A percentile compares a stretch with the other conserved stretches of the same genome.
These are phyloP conservation scores for Wickerhamomyces hampshirensis DNA, from an alignment of 805 yeast species.

Conservation along the genomic window DNA sequence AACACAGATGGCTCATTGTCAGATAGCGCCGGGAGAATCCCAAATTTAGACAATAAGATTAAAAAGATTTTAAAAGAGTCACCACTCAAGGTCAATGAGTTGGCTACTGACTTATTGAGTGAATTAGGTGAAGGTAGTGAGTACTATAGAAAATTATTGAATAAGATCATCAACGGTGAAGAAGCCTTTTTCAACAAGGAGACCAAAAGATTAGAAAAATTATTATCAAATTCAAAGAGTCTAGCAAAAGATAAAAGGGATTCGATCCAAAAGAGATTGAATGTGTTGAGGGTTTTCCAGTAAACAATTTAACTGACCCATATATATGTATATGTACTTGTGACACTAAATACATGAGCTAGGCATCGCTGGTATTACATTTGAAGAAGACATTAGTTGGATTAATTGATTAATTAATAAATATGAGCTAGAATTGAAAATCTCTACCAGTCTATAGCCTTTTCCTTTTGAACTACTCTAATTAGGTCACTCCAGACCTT, in stretches of 20 bases:
- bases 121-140: constrained; percentile 25
- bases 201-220: constrained; percentile 35
- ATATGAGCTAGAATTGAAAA: too few species aligned
- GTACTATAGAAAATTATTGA: constrained; percentile 46
- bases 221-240: constrained; percentile 31
- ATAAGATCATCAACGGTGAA: constrained; percentile 41
- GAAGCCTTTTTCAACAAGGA: constrained; percentile 38
- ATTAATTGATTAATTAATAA: too few species aligned
- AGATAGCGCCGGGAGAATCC: constrained; percentile 22
- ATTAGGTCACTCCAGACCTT: constrained; percentile 68
- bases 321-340: too few species aligned
- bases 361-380: too few species aligned
- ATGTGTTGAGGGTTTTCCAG: constrained; percentile 34
- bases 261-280: constrained; percentile 44
- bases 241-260: constrained; percentile 40
- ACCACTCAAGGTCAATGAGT: constrained; percentile 15
- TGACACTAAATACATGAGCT: too few species aligned
- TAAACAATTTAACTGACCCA: too few species aligned
- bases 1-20: constrained; percentile 31
- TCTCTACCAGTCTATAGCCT: constrained; percentile 53
- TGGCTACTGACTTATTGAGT: constrained; percentile 30
- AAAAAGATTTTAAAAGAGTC: constrained; percentile 23
- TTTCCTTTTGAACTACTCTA: constrained; percentile 52
- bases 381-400: too few species aligned
- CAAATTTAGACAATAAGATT: constrained; percentile 19